These are phyloP conservation scores for Boeremia exigua DNA, from an alignment of 2,329 filamentous ascomycete genomes.

Conservation along the genomic window DNA sequence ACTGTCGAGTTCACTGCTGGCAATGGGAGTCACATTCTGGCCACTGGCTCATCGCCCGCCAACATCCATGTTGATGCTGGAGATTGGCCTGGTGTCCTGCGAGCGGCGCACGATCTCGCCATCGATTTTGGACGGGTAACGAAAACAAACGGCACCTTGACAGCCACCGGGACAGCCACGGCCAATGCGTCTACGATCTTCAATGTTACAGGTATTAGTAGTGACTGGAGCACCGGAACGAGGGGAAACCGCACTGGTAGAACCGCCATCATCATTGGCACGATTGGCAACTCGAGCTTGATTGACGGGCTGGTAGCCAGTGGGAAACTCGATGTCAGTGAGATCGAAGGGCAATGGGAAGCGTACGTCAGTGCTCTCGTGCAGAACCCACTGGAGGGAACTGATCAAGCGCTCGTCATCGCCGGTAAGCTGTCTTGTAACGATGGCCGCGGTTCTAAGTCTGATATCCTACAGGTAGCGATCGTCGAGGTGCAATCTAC, in stretches of 20 bases:
- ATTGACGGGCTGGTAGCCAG: conserved; percentile 64
- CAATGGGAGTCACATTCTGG: conserved; percentile 45
- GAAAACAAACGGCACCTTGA: conserved; percentile 65
- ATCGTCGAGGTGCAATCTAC: conserved; percentile 71
- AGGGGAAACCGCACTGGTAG: conserved; percentile 24
- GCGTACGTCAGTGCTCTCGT: conserved; percentile 68
- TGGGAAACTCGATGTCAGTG: conserved; percentile 64
- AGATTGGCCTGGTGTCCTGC: conserved; percentile 72
- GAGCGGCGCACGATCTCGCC: conserved; percentile 71
- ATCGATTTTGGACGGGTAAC: conserved; percentile 74
- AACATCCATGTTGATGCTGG: conserved; percentile 44
- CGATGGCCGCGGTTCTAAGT: too few species aligned
- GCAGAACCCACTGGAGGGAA: conserved; percentile 62
- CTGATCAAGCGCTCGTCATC: conserved; percentile 67
- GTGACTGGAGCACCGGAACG: conserved; percentile 42
- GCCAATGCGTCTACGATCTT: conserved; percentile 53
- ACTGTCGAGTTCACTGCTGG: conserved; percentile 55
- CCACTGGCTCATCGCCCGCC: conserved; percentile 37
- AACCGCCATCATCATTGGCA: conserved; percentile 69
- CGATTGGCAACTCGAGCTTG: conserved; percentile 67
- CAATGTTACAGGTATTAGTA: conserved; percentile 49
- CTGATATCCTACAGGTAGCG: conserved; percentile 52
- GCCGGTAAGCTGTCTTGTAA: conserved; percentile 51
- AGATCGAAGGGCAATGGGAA: conserved; percentile 71
- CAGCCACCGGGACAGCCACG: conserved; percentile 59